Evolutionary conservation across 169 alveolate genomes (phyloP).

Genomic region (Plasmodium inui): DNA sequence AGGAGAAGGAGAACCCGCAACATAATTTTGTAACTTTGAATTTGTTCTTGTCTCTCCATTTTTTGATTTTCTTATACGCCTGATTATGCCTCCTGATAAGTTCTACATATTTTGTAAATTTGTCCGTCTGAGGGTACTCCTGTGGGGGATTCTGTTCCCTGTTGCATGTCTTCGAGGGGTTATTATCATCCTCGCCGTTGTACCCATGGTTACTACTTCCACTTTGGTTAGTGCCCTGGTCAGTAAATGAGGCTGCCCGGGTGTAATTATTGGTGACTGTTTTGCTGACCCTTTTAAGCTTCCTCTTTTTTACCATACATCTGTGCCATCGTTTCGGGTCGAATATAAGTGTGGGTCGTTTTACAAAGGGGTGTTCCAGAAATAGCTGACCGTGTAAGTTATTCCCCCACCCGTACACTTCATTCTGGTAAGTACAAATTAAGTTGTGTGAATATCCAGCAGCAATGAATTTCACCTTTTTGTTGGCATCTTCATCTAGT

Average conservation of each 20-base stretch:
- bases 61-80: not conserved
- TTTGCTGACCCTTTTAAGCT: not conserved
- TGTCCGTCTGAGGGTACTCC: not conserved
- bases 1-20: constrained; percentile 68
- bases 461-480: constrained; percentile 46
- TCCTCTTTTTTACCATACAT: not conserved
- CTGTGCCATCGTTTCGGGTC: constrained; percentile 7
- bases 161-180: not conserved
- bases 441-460: constrained; percentile 67
- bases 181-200: not conserved
- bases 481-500: not conserved
- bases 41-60: not conserved
- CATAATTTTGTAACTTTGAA: constrained; percentile 37
- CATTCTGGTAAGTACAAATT: constrained; percentile 60
- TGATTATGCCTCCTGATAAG: not conserved
- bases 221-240: not conserved
- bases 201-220: not conserved
- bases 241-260: not conserved
- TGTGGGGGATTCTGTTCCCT: not conserved
- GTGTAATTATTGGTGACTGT: not conserved
- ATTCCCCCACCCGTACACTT: constrained; percentile 67
- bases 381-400: constrained; percentile 30
- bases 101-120: not conserved
- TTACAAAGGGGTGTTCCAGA: not conserved
- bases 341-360: constrained; percentile 41